phyloP scores from a whole-genome alignment of 1,139 yeast genomes.

The Taphrina populina region DNA sequence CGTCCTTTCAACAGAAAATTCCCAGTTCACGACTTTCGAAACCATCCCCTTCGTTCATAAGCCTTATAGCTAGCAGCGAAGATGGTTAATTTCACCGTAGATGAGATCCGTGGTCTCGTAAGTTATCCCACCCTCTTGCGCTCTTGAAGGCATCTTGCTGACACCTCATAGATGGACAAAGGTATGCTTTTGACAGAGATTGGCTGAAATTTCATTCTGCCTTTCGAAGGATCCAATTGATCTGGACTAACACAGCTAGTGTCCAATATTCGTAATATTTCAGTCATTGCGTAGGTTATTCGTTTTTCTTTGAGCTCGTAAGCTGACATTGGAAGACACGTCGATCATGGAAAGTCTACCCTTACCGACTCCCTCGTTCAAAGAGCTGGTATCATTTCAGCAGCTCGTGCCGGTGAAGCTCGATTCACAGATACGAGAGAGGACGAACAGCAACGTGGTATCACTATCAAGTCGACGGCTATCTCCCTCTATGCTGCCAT shows the following conservation, averaged over 20 bases:
- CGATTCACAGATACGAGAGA: constrained; percentile 99
- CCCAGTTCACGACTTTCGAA: constrained; percentile 4
- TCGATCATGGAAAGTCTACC: constrained; percentile 99
- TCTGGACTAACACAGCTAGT: constrained; percentile 64
- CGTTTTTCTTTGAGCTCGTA: background rate
- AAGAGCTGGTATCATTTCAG: constrained; percentile 98
- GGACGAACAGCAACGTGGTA: constrained; percentile 99
- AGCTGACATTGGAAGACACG: constrained; percentile 54
- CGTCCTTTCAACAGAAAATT: background rate
- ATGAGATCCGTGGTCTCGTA: constrained; percentile 98
- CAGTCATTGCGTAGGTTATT: constrained; percentile 76
- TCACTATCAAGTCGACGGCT: constrained; percentile 98
- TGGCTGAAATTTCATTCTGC: too few species aligned
- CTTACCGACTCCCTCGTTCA: constrained; percentile 98
- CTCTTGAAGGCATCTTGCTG: background rate
- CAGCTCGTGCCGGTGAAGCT: constrained; percentile 99
- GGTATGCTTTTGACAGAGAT: constrained; percentile 2
- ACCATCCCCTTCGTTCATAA: constrained; percentile 14
- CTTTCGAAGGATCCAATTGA: background rate
- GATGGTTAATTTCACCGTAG: constrained; percentile 45
- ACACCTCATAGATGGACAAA: constrained; percentile 20
- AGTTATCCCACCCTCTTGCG: background rate
- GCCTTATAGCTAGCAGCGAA: constrained; percentile 25
- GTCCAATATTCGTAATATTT: constrained; percentile 99
- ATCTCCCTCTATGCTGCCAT: constrained; percentile 91